Conservation (phyloP, 2,329 filamentous ascomycete species). For the Fusarium aywerte region DNA sequence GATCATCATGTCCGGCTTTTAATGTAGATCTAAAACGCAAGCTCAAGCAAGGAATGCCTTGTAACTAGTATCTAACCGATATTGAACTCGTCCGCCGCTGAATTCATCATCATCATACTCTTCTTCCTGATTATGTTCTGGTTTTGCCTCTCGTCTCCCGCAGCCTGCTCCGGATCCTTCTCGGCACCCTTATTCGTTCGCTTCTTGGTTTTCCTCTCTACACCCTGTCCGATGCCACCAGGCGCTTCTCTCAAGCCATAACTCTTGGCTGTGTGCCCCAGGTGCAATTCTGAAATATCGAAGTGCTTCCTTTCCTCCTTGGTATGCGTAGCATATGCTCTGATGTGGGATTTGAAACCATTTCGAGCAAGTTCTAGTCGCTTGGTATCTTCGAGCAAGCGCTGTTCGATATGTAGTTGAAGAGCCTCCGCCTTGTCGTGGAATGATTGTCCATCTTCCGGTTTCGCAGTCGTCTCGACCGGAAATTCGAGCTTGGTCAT, state of each 20-base stretch:
- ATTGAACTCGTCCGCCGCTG: constrained; percentile 74
- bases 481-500: constrained; percentile 70
- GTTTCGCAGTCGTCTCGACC: constrained; percentile 71
- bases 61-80: constrained; percentile 60
- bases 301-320: constrained; percentile 87
- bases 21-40: constrained; percentile 27
- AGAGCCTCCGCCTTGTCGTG: constrained; percentile 66
- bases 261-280: constrained; percentile 93
- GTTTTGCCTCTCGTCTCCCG: constrained; percentile 47
- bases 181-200: constrained; percentile 47
- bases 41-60: constrained; percentile 26
- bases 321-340: constrained; percentile 94
- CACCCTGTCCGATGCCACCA: constrained; percentile 76
- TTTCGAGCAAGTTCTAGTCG: constrained; percentile 83
- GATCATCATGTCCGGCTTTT: constrained; percentile 33
- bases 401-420: constrained; percentile 70
- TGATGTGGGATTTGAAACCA: constrained; percentile 90
- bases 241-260: constrained; percentile 92
- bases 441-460: constrained; percentile 56
- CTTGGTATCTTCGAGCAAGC: constrained; percentile 68
- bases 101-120: constrained; percentile 73
- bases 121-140: constrained; percentile 67
- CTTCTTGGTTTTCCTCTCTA: constrained; percentile 60
- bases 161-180: constrained; percentile 54
- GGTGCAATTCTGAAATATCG: constrained; percentile 88